phyloP scores from a whole-genome alignment of 768 basidiomycete genomes.

The Tulasnella sp. region DNA sequence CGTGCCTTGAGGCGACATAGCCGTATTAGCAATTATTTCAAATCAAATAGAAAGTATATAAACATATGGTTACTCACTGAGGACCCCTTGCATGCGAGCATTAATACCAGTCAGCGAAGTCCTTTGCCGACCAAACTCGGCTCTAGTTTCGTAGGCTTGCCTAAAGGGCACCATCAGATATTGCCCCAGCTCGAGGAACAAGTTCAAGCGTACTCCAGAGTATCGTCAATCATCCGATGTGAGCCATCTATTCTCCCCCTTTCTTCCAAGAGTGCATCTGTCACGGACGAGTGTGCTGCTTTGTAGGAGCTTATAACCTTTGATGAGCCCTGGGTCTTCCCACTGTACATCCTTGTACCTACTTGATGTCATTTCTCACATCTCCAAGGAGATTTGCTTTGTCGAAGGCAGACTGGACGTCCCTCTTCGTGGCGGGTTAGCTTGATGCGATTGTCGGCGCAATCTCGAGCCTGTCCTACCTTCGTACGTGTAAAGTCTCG shows the following conservation, averaged over 20 bases:
- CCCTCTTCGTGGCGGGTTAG: slow-evolving; percentile 45
- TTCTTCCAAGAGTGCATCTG: slow-evolving; percentile 80
- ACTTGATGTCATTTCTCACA: slow-evolving; percentile 96
- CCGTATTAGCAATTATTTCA: neutral
- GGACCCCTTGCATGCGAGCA: slow-evolving; percentile 67
- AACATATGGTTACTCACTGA: slow-evolving; percentile 43
- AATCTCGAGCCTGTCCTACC: too few relatives aligned
- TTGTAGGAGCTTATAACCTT: slow-evolving; percentile 62
- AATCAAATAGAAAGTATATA: neutral
- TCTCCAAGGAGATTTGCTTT: slow-evolving; percentile 80
- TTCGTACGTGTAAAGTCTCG: slow-evolving; percentile 80
- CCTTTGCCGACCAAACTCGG: slow-evolving; percentile 81
- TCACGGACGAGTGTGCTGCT: slow-evolving; percentile 48
- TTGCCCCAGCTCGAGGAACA: neutral
- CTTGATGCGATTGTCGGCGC: too few relatives aligned
- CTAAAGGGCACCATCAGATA: slow-evolving; percentile 29
- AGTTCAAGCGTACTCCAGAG: slow-evolving; percentile 55
- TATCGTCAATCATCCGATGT: slow-evolving; percentile 88
- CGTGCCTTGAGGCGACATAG: slow-evolving; percentile 37
- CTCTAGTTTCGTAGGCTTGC: slow-evolving; percentile 94
- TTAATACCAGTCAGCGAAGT: slow-evolving; percentile 66
- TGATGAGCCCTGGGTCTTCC: neutral
- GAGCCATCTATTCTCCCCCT: slow-evolving; percentile 83
- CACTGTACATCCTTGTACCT: slow-evolving; percentile 19
- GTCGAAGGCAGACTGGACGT: slow-evolving; percentile 71